Evolutionary conservation across 2,329 filamentous ascomycete genomes (phyloP).

Genomic region (Hypoxylon sp.): DNA sequence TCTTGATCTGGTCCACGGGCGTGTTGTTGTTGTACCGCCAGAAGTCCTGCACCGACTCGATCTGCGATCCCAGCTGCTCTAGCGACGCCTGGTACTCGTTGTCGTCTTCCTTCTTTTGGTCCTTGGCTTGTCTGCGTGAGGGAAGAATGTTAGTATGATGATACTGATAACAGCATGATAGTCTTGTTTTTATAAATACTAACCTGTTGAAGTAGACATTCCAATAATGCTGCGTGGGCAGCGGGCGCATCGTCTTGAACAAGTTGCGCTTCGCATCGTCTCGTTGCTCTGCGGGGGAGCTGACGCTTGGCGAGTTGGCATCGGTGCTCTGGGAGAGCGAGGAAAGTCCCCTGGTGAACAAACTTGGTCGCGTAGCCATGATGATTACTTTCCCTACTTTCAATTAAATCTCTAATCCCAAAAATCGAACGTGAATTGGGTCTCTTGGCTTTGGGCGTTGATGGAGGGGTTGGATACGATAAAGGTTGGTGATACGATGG

Average conservation of each 20-base stretch:
- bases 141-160: constrained; percentile 7
- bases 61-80: constrained; percentile 69
- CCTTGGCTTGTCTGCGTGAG: constrained; percentile 53
- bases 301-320: constrained; percentile 66
- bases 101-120: constrained; percentile 51
- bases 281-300: constrained; percentile 75
- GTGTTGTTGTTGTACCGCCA: constrained; percentile 86
- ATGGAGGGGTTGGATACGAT: not conserved
- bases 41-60: constrained; percentile 86
- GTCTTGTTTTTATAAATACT: constrained; percentile 27
- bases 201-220: constrained; percentile 73
- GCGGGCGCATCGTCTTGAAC: constrained; percentile 74
- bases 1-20: constrained; percentile 77
- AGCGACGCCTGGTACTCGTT: constrained; percentile 62
- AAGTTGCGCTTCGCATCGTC: constrained; percentile 87
- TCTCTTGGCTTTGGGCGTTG: constrained; percentile 22
- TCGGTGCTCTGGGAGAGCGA: constrained; percentile 67
- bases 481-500: constrained; percentile 10
- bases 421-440: constrained; percentile 10
- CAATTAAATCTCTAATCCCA: constrained; percentile 3
- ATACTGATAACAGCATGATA: not conserved
- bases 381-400: constrained; percentile 26
- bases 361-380: constrained; percentile 65
- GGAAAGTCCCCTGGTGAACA: constrained; percentile 71
- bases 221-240: constrained; percentile 84